A percentile compares a stretch with the other conserved stretches of the same genome.
These are phyloP conservation scores for Gaertneriomyces sp. DNA, from an alignment of 192 early-diverging fungal genomes.

Conservation along the genomic window DNA sequence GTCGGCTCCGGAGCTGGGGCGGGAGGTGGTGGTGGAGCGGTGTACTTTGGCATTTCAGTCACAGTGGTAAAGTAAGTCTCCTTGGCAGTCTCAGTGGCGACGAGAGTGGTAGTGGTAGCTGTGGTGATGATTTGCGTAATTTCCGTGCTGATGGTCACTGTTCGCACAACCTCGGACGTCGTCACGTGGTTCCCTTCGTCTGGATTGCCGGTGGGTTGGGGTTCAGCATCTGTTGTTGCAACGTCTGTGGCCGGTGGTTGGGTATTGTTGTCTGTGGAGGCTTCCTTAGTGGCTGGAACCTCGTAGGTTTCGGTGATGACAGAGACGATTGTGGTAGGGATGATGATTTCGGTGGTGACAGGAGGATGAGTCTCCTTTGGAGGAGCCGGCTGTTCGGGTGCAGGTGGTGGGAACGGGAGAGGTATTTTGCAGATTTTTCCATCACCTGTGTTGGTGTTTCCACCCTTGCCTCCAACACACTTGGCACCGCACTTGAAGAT, in stretches of 20 bases:
- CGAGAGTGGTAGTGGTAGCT: not conserved
- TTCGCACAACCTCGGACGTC: not conserved
- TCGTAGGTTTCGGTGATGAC: not conserved
- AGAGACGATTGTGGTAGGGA: not conserved
- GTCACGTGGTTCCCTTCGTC: not conserved
- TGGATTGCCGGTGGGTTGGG: not conserved
- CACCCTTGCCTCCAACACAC: not conserved
- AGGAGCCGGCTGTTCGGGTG: not conserved
- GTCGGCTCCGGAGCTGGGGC: not conserved
- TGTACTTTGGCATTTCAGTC: constrained; percentile 20
- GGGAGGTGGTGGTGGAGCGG: not conserved
- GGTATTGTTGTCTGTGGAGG: not conserved
- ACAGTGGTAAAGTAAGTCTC: constrained; percentile 22
- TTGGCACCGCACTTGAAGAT: constrained; percentile 25
- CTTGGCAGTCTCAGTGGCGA: constrained; percentile 7
- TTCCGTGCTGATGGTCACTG: constrained; percentile 4
- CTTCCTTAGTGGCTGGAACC: not conserved
- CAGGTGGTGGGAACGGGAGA: not conserved
- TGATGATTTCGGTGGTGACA: constrained; percentile 1
- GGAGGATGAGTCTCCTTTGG: not conserved
- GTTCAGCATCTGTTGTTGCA: constrained; percentile 2
- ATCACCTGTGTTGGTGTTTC: not conserved
- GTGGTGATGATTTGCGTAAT: constrained; percentile 2
- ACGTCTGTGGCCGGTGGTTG: not conserved
- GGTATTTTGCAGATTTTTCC: not conserved